These are phyloP conservation scores for Globisporangium ultimum DNA, from an alignment of 352 stramenopile species.

Conservation along the genomic window DNA sequence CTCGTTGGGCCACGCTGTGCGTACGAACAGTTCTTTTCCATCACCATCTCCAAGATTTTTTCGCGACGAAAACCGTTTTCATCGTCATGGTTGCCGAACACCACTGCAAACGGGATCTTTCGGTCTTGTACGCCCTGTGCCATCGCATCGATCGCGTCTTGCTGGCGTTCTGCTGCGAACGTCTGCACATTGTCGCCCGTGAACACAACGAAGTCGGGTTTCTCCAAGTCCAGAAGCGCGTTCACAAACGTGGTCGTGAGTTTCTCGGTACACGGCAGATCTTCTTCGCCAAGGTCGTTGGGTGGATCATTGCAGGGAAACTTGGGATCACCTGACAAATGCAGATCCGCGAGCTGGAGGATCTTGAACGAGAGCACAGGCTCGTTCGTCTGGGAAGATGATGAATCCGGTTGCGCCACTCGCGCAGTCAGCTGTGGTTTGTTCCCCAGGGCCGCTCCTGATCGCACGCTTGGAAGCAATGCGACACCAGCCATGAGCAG, in stretches of 20 bases:
- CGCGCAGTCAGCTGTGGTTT: too few species aligned
- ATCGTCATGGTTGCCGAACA: slow-evolving; percentile 75
- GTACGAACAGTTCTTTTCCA: slow-evolving; percentile 40
- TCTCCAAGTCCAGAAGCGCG: slow-evolving; percentile 50
- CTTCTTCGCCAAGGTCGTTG: slow-evolving; percentile 13
- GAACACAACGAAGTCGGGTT: slow-evolving; percentile 66
- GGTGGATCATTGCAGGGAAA: slow-evolving; percentile 24
- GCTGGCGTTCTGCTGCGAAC: slow-evolving; percentile 17
- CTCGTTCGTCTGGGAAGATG: too few species aligned
- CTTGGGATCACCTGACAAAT: slow-evolving; percentile 41
- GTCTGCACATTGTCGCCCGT: slow-evolving; percentile 60
- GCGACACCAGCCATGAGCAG: too few species aligned
- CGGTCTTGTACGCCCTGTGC: slow-evolving; percentile 31
- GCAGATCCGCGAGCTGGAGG: slow-evolving; percentile 66
- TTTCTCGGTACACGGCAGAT: slow-evolving; percentile 34
- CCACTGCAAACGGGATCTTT: slow-evolving; percentile 45
- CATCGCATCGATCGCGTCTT: slow-evolving; percentile 35
- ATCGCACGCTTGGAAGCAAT: too few species aligned
- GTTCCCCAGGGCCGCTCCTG: too few species aligned
- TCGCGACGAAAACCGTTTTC: slow-evolving; percentile 36
- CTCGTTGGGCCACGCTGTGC: slow-evolving; percentile 36
- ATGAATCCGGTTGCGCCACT: too few species aligned
- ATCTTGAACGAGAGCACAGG: slow-evolving; percentile 56
- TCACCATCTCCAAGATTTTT: slow-evolving; percentile 32
- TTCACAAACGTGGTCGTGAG: slow-evolving; percentile 49